Conservation (phyloP, 768 basidiomycete species). For the Rhodotorula kratochvilovae region DNA sequence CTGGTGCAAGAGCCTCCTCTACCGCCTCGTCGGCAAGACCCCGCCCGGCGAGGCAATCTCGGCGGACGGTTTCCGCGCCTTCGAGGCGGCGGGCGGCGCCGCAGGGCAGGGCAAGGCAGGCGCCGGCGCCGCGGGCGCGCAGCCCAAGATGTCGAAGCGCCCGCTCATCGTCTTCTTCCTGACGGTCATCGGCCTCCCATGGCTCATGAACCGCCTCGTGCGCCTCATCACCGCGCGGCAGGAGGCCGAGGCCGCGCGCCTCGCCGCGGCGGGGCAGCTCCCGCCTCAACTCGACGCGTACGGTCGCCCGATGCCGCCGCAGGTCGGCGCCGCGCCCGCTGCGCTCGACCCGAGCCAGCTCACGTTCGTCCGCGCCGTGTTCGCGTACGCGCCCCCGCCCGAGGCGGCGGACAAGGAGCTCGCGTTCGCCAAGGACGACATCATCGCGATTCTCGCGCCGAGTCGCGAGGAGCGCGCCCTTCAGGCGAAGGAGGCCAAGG, state of each 20-base stretch:
- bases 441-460: conserved; percentile 82
- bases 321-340: conserved; percentile 3
- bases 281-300: conserved; percentile 45
- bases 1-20: conserved; percentile 69
- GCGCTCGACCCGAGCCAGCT: conserved; percentile 66
- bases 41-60: conserved; percentile 50
- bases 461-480: conserved; percentile 19
- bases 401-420: conserved; percentile 69
- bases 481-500: conserved; percentile 9
- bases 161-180: conserved; percentile 89
- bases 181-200: conserved; percentile 87
- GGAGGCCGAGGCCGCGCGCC: conserved; percentile 50
- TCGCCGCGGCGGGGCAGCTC: conserved; percentile 43
- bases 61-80: conserved; percentile 66
- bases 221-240: conserved; percentile 54
- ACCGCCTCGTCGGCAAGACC: conserved; percentile 50
- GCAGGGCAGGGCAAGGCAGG: conserved; percentile 50
- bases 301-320: conserved; percentile 36
- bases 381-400: conserved; percentile 61
- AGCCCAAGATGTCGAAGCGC: conserved; percentile 72
- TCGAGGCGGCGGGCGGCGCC: conserved; percentile 45
- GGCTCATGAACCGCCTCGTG: conserved; percentile 85
- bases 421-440: conserved; percentile 76
- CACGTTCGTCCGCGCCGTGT: conserved; percentile 76
- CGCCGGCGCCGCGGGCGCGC: conserved; percentile 48